Evolutionary conservation across 2,329 filamentous ascomycete species (phyloP), one percentile per base, ranked within the genome.

Genomic region (Magnaporthiopsis rhizophila): DNA sequence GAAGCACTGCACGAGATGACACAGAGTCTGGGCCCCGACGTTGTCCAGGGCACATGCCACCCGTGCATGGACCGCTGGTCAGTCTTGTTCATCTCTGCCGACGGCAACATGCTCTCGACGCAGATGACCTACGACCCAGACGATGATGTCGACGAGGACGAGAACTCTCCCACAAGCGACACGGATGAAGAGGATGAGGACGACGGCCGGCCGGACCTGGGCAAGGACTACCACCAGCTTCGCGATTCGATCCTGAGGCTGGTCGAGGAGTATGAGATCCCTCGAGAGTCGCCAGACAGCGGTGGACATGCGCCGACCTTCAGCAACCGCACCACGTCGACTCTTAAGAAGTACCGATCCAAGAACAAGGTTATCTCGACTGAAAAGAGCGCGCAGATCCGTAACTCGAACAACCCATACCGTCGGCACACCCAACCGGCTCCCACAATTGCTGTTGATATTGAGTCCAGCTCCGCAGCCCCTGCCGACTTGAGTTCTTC

Each of bases 1-100:
- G 78, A 85, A 66, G 88, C 89, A 5, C 80, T 91, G 63, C 86
- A 89, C 64, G 89, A 92, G 69, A 87, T 92, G 86, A 82, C 79
- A 8, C 85, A 89, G 60, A 81, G 81, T 7, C 77, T 92, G 12
- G 89, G 89, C 5, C 70, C 79, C 8, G 87, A 92, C 18, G 83
- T 80, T 15, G 80, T 88, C 24, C 85, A 87, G 62, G 89, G 89
- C 28, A 80, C 85, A 18, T 89, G 87, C 64, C 90, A 95, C 70
- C 91, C 91, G 11, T 94, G 90, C 67, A 88, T 89, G 1, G 92
- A 96, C 75, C 83, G 88, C 64, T 96, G 92, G 92, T 85, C 89
- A 5, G 88, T 95, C 8, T 78, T 96, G 11, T 94, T 93, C 70
- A 85, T 96, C 64, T 89, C 89, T 0, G 77, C 86, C 0, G 87